phyloP scores from a whole-genome alignment of 768 basidiomycete species.

The Wakefieldia striispora region DNA sequence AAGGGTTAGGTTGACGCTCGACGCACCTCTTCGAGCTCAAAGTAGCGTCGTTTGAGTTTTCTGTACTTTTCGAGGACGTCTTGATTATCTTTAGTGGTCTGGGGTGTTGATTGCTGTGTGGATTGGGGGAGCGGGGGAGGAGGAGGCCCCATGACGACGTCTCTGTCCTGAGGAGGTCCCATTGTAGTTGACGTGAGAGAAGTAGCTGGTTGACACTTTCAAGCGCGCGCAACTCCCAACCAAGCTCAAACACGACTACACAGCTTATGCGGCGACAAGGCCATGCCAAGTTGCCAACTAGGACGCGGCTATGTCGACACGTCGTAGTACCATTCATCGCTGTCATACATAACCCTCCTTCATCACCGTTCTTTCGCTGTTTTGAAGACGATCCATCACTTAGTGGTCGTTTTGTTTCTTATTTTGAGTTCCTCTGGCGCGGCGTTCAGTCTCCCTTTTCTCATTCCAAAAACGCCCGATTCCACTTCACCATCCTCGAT shows the following conservation, averaged over 20 bases:
- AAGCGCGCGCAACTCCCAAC: conserved; percentile 27
- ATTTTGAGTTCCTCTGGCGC: background rate
- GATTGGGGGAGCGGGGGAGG: conserved; percentile 35
- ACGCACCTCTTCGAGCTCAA: conserved; percentile 70
- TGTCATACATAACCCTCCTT: too few relatives aligned
- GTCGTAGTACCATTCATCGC: background rate
- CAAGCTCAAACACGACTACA: conserved; percentile 36
- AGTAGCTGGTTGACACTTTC: conserved; percentile 3
- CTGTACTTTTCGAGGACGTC: conserved; percentile 62
- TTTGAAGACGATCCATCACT: background rate
- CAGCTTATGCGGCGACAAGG: conserved; percentile 16
- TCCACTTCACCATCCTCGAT: conserved; percentile 13
- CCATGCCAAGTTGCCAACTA: background rate
- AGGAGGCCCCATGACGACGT: conserved; percentile 52
- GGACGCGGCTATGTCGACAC: conserved; percentile 7
- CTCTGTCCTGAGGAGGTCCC: conserved; percentile 44
- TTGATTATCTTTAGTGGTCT: conserved; percentile 36
- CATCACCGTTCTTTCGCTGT: background rate
- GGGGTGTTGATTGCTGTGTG: conserved; percentile 27
- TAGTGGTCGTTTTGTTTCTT: too few relatives aligned
- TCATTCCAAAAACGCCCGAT: conserved; percentile 21
- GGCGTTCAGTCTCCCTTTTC: conserved; percentile 25
- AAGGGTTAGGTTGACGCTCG: background rate
- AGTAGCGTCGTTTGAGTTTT: conserved; percentile 62
- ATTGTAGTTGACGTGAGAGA: conserved; percentile 35